A percentile compares a stretch with the other conserved stretches of the same genome.
Conservation (phyloP, 495 filamentous ascomycete species). For the Talaromyces ruber region DNA sequence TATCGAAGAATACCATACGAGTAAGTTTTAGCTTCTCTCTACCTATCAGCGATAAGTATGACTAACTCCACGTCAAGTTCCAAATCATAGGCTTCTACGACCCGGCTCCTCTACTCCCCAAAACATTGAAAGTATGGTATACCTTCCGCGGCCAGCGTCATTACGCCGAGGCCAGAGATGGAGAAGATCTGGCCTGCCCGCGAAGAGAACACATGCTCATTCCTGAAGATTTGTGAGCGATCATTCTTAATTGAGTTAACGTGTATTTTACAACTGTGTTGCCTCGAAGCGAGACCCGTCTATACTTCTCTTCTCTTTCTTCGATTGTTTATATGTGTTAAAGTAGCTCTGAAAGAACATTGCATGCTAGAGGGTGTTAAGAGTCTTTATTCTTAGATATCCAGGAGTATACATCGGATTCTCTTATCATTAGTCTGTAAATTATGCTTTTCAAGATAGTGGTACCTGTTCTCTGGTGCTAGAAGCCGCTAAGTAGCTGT, state of each 20-base stretch:
- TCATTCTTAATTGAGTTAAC: not conserved
- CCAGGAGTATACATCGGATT: not conserved
- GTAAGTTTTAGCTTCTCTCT: slow-evolving; percentile 13
- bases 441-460: too few species aligned
- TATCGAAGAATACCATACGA: slow-evolving; percentile 32
- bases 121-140: slow-evolving; percentile 47
- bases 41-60: not conserved
- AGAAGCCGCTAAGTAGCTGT: too few species aligned
- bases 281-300: not conserved
- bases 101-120: slow-evolving; percentile 42
- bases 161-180: slow-evolving; percentile 35
- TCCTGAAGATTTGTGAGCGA: not conserved
- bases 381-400: not conserved
- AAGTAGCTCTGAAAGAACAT: not conserved
- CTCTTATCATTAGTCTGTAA: not conserved
- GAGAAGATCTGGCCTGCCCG: slow-evolving; percentile 32
- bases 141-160: slow-evolving; percentile 36
- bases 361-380: not conserved
- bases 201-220: slow-evolving; percentile 10
- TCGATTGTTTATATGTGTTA: not conserved
- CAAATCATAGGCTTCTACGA: slow-evolving; percentile 50
- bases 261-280: not conserved
- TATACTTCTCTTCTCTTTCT: not conserved
- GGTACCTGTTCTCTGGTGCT: too few species aligned
- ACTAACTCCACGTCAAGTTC: slow-evolving; percentile 19